Base-by-base conservation (phyloP, 2,329 filamentous ascomycete genomes). In the Penicillium sp. region DNA sequence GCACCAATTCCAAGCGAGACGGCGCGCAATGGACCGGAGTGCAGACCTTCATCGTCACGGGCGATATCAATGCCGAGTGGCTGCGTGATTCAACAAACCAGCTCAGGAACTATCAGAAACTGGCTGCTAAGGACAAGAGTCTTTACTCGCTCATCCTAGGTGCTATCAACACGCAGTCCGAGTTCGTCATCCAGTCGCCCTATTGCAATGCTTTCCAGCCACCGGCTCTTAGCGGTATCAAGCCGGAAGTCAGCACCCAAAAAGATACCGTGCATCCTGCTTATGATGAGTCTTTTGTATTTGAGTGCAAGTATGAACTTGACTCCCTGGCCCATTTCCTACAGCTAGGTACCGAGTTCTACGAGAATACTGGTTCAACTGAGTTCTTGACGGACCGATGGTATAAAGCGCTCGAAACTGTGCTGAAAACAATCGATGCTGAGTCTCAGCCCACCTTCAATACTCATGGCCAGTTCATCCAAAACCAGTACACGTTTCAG, bases 131-230 rank as follows among this genome's bases (percentile, higher is more conserved):
- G 61, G 92, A 97, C 69, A 83, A 85, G 38, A 83, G 82, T 40
- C 87, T 99, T 49, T 85, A 88, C 70, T 87, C 84, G 60, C 79
- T 99, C 51, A 91, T 99, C 26, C 79, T 95, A 1, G 94, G 94
- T 22, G 93, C 93, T 40, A 96, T 97, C 76, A 96, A 96, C 72
- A 97, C 94, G 0, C 94, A 99, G 75, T 84, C 90, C 16, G 93
- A 97, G 73, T 97, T 92, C 69, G 90, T 99, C 40, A 96, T 97
- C 60, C 85, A 90, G 67, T 92, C 89, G 1, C 94, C 94, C 0
- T 99, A 97, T 77, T 99, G 94, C 81, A 97, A 99, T 73, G 94
- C 94, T 18, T 99, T 97, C 74, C 94, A 99, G 72, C 93, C 94
- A 5, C 94, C 94, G 0, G 88, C 90, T 2, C 90, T 92, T 7